Conservation (phyloP, 768 basidiomycete species). For the Tulasnella sp. region DNA sequence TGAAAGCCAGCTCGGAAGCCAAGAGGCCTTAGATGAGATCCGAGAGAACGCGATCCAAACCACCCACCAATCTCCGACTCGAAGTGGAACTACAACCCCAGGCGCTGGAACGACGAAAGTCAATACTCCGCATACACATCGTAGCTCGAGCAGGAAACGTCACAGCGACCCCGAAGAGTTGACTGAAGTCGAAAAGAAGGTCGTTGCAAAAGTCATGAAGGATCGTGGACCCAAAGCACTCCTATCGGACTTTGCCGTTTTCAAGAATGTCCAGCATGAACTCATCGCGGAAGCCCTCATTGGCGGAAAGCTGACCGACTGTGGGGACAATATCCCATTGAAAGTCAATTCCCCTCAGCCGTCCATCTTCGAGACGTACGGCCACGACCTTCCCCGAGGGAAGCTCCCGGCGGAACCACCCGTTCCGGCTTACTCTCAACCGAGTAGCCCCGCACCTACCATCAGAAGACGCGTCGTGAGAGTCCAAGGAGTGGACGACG, state of each 20-base stretch:
- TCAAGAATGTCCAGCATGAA: slow-evolving; percentile 33
- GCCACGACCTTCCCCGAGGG: slow-evolving; percentile 30
- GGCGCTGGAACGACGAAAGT: background rate
- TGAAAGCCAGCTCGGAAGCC: background rate
- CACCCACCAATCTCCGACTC: background rate
- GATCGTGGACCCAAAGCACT: slow-evolving; percentile 26
- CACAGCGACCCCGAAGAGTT: background rate
- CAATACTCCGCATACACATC: background rate
- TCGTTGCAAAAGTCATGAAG: slow-evolving; percentile 2
- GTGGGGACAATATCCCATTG: slow-evolving; percentile 26
- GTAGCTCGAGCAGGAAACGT: background rate
- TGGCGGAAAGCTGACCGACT: slow-evolving; percentile 32
- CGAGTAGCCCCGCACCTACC: background rate
- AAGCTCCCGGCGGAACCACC: background rate
- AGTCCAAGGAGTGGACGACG: slow-evolving; percentile 19
- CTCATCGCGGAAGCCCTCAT: slow-evolving; percentile 33
- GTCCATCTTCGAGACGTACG: slow-evolving; percentile 31
- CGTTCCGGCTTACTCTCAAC: background rate
- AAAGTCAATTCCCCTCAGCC: slow-evolving; percentile 32
- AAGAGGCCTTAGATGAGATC: background rate
- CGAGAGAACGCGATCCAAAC: background rate
- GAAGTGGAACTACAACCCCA: background rate
- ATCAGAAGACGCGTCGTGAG: slow-evolving; percentile 16
- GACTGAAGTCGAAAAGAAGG: slow-evolving; percentile 22
- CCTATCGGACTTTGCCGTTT: slow-evolving; percentile 31